Base-by-base conservation (phyloP, 2,329 filamentous ascomycete genomes). In the Fonsecaea nubica region DNA sequence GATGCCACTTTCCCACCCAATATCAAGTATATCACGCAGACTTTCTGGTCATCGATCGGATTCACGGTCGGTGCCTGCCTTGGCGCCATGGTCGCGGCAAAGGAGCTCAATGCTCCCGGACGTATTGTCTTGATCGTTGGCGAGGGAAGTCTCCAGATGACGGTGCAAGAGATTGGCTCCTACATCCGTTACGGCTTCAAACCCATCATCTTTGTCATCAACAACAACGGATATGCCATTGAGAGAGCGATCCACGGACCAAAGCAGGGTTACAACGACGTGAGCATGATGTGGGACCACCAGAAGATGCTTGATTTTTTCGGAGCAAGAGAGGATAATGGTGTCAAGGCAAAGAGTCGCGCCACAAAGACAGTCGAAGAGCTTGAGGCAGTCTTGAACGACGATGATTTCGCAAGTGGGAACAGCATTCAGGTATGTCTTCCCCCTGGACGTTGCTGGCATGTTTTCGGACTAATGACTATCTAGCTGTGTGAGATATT, bases 311-410 rank as follows among this genome's bases (percentile, higher is more conserved):
- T 74, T 9, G 57, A 66, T 15, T 73, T 74, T 62, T 74, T 74
- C 54, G 68, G 68, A 7, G 68, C 68, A 21, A 58, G 63, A 36
- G 50, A 64, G 32, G 77, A 78, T 18, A 75, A 77, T 0, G 79
- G 79, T 55, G 82, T 78, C 1, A 79, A 76, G 66, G 70, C 66
- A 7, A 63, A 54, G 56, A 70, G 66, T 38, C 66, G 52, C 61
- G 62, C 64, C 1, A 50, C 55, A 8, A 70, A 66, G 66, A 68
- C 67, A 13, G 65, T 69, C 9, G 67, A 67, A 25, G 67, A 69
- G 38, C 40, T 68, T 10, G 68, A 70, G 54, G 65, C 54, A 3
- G 62, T 65, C 21, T 38, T 69, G 64, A 67, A 60, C 10, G 67
- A 69, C 40, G 56, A 65, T 12, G 62, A 65, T 25, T 69, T 69